phyloP scores from a whole-genome alignment of 257 asterid species.

The Petunia axillaris region DNA sequence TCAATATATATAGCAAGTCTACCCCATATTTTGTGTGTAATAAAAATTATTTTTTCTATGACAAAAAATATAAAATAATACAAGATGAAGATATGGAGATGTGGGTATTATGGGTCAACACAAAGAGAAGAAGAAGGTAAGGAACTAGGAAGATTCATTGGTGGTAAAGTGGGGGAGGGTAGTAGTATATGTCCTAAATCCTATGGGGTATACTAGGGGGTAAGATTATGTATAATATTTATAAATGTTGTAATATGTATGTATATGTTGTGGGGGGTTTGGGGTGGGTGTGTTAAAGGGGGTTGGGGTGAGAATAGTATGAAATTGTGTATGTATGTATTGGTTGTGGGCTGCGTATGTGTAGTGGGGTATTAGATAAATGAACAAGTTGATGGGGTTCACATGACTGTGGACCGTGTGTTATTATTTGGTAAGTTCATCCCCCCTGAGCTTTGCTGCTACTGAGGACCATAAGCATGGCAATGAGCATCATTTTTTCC shows the following conservation, averaged over 20 bases:
- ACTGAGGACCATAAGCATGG: slow-evolving; percentile 39
- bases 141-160: slow-evolving; percentile 74
- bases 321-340: slow-evolving; percentile 34
- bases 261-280: neutral
- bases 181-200: neutral
- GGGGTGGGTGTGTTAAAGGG: neutral
- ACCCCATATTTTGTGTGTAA: slow-evolving; percentile 28
- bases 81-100: slow-evolving; percentile 20
- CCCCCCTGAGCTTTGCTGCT: slow-evolving; percentile 62
- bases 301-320: neutral
- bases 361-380: slow-evolving; percentile 48
- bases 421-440: slow-evolving; percentile 44
- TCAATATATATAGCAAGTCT: slow-evolving; percentile 20
- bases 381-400: slow-evolving; percentile 56
- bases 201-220: neutral
- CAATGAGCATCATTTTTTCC: slow-evolving; percentile 27
- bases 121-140: slow-evolving; percentile 40
- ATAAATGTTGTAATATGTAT: neutral
- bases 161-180: slow-evolving; percentile 14
- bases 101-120: slow-evolving; percentile 75
- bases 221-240: neutral
- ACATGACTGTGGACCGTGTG: slow-evolving; percentile 64
- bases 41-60: slow-evolving; percentile 20
- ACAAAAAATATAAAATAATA: neutral
- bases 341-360: slow-evolving; percentile 52